Evolutionary conservation across 495 filamentous ascomycete genomes (phyloP).

Genomic region (Xanthoparmelia taractica): DNA sequence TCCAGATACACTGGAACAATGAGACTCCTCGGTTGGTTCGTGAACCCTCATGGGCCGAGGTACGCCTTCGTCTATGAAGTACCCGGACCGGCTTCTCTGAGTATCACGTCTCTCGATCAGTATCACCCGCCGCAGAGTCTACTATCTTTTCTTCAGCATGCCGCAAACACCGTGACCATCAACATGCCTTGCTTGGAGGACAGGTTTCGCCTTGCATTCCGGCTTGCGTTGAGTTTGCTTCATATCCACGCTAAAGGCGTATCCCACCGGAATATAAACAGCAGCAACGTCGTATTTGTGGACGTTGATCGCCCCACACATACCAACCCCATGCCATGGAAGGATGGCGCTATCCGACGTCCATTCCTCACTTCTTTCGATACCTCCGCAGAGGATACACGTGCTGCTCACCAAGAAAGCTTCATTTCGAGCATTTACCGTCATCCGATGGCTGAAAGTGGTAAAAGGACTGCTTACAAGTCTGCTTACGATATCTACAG

Average conservation of each 20-base stretch:
- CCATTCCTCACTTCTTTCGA: slow-evolving; percentile 77
- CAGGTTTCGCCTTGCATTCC: slow-evolving; percentile 75
- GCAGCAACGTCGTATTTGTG: slow-evolving; percentile 74
- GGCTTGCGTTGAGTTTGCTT: slow-evolving; percentile 66
- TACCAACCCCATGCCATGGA: slow-evolving; percentile 27
- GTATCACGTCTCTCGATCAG: slow-evolving; percentile 29
- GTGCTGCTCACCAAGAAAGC: slow-evolving; percentile 38
- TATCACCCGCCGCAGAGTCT: slow-evolving; percentile 38
- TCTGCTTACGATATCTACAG: slow-evolving; percentile 74
- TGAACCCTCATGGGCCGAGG: slow-evolving; percentile 48
- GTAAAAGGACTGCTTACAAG: slow-evolving; percentile 25
- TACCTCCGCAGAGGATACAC: slow-evolving; percentile 62
- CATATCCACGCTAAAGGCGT: slow-evolving; percentile 68
- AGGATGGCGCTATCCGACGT: slow-evolving; percentile 57
- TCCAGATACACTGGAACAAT: slow-evolving; percentile 53
- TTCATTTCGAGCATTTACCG: slow-evolving; percentile 60
- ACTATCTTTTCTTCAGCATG: slow-evolving; percentile 43
- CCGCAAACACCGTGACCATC: slow-evolving; percentile 37
- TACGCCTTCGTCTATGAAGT: slow-evolving; percentile 80
- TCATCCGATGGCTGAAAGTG: slow-evolving; percentile 50
- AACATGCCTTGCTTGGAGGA: slow-evolving; percentile 58
- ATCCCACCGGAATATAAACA: slow-evolving; percentile 73
- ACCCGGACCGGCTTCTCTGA: slow-evolving; percentile 45
- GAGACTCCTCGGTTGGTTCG: slow-evolving; percentile 74
- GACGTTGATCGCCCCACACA: slow-evolving; percentile 41